phyloP scores from a whole-genome alignment of 352 stramenopile species.

The Achlya hypogyna region DNA sequence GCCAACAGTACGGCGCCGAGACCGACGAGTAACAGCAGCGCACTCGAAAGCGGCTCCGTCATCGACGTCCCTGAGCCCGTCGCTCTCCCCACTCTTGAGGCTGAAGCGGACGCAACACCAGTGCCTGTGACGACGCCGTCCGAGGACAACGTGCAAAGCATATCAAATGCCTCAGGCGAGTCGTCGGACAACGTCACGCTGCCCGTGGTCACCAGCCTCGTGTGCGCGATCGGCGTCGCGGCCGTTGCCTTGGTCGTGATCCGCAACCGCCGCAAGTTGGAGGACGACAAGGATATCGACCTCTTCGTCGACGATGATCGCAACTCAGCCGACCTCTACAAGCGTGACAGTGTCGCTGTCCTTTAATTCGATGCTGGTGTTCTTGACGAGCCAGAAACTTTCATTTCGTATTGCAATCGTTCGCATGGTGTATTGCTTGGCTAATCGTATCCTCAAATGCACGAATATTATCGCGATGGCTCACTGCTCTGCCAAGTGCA shows the following conservation, averaged over 20 bases:
- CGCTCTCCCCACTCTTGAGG: not conserved
- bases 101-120: not conserved
- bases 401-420: too few relatives aligned
- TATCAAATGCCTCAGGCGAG: not conserved
- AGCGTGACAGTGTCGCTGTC: not conserved
- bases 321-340: not conserved
- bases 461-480: too few relatives aligned
- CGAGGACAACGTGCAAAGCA: not conserved
- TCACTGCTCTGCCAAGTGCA: too few relatives aligned
- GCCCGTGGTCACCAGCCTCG: not conserved
- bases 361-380: not conserved
- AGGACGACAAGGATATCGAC: slow-evolving; percentile 14
- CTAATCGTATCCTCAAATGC: too few relatives aligned
- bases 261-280: slow-evolving; percentile 10
- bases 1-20: not conserved
- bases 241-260: slow-evolving; percentile 8
- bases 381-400: too few relatives aligned
- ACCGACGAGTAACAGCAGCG: not conserved
- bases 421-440: too few relatives aligned
- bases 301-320: slow-evolving; percentile 15
- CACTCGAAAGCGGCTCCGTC: not conserved
- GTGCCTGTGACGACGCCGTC: not conserved
- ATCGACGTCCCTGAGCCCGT: not conserved
- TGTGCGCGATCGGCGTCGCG: not conserved
- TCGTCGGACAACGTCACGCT: not conserved